Evolutionary conservation across 2,329 filamentous ascomycete genomes (phyloP).

Genomic region (Trichoderma semiorbis): DNA sequence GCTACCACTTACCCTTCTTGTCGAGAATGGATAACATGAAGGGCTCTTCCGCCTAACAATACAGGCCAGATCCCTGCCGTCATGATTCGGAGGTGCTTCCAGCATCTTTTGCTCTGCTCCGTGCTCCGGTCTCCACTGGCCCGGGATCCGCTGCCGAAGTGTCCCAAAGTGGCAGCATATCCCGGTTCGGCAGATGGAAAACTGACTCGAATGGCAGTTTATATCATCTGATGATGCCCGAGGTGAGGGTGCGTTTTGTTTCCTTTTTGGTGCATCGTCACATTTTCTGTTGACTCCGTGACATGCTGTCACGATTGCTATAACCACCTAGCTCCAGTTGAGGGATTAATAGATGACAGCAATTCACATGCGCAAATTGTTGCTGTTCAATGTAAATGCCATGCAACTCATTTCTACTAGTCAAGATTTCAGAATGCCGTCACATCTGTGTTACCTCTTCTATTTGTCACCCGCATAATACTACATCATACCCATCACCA

Average conservation of each 20-base stretch:
- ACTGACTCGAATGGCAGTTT: not conserved
- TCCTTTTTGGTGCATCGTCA: not conserved
- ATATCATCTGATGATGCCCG: not conserved
- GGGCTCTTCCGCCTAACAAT: not conserved
- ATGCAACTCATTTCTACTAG: not conserved
- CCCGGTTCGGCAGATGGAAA: not conserved
- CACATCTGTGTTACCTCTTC: not conserved
- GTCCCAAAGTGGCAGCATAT: constrained; percentile 8
- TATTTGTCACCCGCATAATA: not conserved
- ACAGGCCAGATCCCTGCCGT: not conserved
- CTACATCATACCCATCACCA: not conserved
- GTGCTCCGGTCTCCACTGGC: not conserved
- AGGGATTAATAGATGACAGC: not conserved
- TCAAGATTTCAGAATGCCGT: not conserved
- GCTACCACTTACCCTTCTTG: not conserved
- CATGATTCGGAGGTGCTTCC: not conserved
- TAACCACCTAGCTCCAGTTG: not conserved
- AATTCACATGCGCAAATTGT: not conserved
- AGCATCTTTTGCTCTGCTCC: not conserved
- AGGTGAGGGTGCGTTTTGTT: not conserved
- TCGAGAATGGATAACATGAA: not conserved
- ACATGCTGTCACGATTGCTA: no score
- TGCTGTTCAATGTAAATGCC: not conserved
- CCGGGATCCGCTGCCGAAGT: not conserved
- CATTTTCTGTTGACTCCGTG: no score